Evolutionary conservation across 1,284 basidiomycete species (phyloP), one percentile per base, ranked within the genome.

Genomic region (Cystobasidiaceae sp.): DNA sequence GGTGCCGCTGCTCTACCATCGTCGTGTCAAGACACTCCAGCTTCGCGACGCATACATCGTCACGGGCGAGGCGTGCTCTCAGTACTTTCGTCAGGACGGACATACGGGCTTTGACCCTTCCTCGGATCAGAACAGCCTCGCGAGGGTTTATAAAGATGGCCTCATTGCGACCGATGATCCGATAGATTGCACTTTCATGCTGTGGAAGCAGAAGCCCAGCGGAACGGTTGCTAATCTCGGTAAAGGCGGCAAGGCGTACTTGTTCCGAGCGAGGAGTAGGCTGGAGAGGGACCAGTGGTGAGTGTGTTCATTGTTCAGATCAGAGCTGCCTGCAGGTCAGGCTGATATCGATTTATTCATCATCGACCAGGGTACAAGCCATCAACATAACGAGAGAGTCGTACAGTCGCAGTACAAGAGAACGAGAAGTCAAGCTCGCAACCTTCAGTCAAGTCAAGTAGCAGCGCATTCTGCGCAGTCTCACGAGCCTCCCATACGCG

Each of bases 111-210:
- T 69, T 49, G 69, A 45, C 62, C 68, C 11, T 66, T 57, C 45
- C 30, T 66, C 66, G 15, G 46, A 52, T 17, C 61, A 59, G 28
- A 66, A 62, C n/a, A 58, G 60, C n/a, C 62, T 69, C 39, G 68
- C 71, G 17, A 61, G 71, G 2, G 65, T 69, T 50, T 73, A 73
- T 39, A 49, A 61, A n/a, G 71, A 73, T 43, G 69, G 69, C 3
- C 49, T 73, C 9, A 34, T 69, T 3, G 56, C 66, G 1, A 66
- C 64, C 23, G 71, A 71, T 57, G 71, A 71, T 17, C 68, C 67
- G 9, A 70, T 71, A 49, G 71, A 73, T 34, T 70, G 70, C 33
- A 71, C 70, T 19, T 68, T 73, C 11, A 67, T 70, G n/a, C 23
- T 73, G 6, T 60, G 68, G 46, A 56, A 50, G 23, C 65, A 65